phyloP scores from a whole-genome alignment of 805 yeast genomes.

The Sugiyamaella chiloensis region DNA sequence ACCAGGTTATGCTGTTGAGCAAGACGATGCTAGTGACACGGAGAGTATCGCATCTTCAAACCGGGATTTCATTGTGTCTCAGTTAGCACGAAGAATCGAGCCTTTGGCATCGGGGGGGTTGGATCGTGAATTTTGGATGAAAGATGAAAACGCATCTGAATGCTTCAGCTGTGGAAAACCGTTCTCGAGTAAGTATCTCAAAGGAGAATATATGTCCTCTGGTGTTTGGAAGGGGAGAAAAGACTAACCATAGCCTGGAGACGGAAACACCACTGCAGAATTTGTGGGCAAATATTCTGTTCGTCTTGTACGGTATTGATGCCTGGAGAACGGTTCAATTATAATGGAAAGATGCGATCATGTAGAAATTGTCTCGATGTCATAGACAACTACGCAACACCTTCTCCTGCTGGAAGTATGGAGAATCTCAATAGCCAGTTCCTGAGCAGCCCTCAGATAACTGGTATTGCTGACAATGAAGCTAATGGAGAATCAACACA shows the following conservation, averaged over 20 bases:
- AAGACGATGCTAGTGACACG: slow-evolving; percentile 27
- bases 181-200: slow-evolving; percentile 51
- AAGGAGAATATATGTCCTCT: not conserved
- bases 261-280: slow-evolving; percentile 90
- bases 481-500: slow-evolving; percentile 19
- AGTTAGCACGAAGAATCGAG: slow-evolving; percentile 13
- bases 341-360: slow-evolving; percentile 68
- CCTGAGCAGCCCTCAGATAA: not conserved
- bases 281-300: slow-evolving; percentile 96
- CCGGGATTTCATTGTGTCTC: slow-evolving; percentile 17
- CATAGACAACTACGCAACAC: slow-evolving; percentile 53
- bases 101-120: slow-evolving; percentile 33
- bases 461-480: not conserved
- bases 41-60: slow-evolving; percentile 24
- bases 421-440: not conserved
- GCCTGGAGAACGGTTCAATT: slow-evolving; percentile 60
- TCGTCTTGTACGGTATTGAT: slow-evolving; percentile 72
- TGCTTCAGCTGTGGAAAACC: slow-evolving; percentile 79
- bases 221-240: too few species aligned
- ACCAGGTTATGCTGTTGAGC: slow-evolving; percentile 24
- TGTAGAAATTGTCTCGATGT: slow-evolving; percentile 68
- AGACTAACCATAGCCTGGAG: slow-evolving; percentile 68
- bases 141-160: slow-evolving; percentile 85
- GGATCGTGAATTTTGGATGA: slow-evolving; percentile 89
- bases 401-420: not conserved